These are phyloP conservation scores for Aspergillus pseudoglaucus DNA, from an alignment of 2,329 filamentous ascomycete genomes.

Conservation along the genomic window DNA sequence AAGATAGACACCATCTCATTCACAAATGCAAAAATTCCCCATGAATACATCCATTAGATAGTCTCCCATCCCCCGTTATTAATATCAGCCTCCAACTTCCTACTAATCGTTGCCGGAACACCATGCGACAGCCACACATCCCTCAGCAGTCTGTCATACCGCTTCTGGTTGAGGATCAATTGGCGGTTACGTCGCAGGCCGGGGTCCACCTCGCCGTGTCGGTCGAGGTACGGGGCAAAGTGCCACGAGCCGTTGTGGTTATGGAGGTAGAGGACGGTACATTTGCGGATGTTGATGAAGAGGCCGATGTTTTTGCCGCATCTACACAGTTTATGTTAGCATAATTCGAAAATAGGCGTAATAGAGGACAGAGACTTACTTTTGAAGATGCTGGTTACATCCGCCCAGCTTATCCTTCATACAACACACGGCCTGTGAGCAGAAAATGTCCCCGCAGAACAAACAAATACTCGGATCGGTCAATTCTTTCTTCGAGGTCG, in stretches of 20 bases:
- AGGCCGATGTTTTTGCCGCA: slow-evolving; percentile 87
- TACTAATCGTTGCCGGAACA: slow-evolving; percentile 79
- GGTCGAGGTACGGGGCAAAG: slow-evolving; percentile 86
- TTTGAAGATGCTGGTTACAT: slow-evolving; percentile 81
- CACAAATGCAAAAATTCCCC: neutral
- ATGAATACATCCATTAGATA: slow-evolving; percentile 19
- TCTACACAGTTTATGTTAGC: slow-evolving; percentile 41
- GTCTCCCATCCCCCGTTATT: slow-evolving; percentile 98
- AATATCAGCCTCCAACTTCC: slow-evolving; percentile 88
- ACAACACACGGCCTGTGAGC: slow-evolving; percentile 89
- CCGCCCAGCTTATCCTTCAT: slow-evolving; percentile 67
- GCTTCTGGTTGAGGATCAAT: slow-evolving; percentile 84
- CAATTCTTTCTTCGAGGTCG: slow-evolving; percentile 84
- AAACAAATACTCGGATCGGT: slow-evolving; percentile 87
- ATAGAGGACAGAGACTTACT: slow-evolving; percentile 48
- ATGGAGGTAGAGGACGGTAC: slow-evolving; percentile 82
- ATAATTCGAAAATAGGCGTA: neutral
- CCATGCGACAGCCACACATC: slow-evolving; percentile 82
- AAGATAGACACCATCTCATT: neutral
- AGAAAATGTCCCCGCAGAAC: slow-evolving; percentile 95
- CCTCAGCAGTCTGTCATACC: slow-evolving; percentile 82
- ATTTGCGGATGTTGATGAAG: slow-evolving; percentile 95
- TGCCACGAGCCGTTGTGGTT: slow-evolving; percentile 75
- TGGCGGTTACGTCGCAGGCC: slow-evolving; percentile 81
- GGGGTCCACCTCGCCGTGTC: slow-evolving; percentile 92